These are phyloP conservation scores for Gautieria morchelliformis DNA, from an alignment of 768 basidiomycete genomes.

Conservation along the genomic window DNA sequence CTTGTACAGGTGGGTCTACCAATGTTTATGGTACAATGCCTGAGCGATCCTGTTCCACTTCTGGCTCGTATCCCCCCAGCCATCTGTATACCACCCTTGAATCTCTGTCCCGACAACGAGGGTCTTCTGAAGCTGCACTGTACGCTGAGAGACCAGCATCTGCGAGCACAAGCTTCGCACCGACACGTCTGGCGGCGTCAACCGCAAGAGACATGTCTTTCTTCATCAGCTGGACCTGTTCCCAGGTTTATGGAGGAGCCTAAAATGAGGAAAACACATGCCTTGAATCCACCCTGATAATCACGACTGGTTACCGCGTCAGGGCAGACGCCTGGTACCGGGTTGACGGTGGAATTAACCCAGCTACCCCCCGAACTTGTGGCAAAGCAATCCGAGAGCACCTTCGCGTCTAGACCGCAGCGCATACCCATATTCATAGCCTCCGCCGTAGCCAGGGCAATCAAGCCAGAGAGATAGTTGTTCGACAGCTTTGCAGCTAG, in stretches of 20 bases:
- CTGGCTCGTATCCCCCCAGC: conserved; percentile 9
- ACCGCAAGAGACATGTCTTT: conserved; percentile 10
- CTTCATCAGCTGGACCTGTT: conserved; percentile 10
- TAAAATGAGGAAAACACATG: background rate
- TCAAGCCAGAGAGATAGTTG: conserved; percentile 11
- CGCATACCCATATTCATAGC: conserved; percentile 12
- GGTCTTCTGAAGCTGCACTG: conserved; percentile 5
- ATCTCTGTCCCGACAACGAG: conserved; percentile 7
- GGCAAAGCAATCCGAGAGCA: conserved; percentile 6
- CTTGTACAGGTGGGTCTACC: no score
- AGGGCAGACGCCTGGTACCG: conserved; percentile 11
- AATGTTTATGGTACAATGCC: background rate
- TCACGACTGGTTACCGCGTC: conserved; percentile 8
- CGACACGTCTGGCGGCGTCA: background rate
- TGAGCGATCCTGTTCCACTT: background rate
- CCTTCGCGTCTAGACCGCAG: conserved; percentile 4
- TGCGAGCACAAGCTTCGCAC: conserved; percentile 9
- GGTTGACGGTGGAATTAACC: conserved; percentile 9
- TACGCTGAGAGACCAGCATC: conserved; percentile 9
- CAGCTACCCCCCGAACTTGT: conserved; percentile 8
- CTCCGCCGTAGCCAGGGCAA: conserved; percentile 11
- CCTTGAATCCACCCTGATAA: conserved; percentile 11
- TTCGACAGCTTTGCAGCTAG: conserved; percentile 9
- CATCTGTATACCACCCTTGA: conserved; percentile 10
- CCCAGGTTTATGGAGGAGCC: background rate